Conservation (phyloP, 2,329 filamentous ascomycete genomes). For the Dothideomycetes sp. region DNA sequence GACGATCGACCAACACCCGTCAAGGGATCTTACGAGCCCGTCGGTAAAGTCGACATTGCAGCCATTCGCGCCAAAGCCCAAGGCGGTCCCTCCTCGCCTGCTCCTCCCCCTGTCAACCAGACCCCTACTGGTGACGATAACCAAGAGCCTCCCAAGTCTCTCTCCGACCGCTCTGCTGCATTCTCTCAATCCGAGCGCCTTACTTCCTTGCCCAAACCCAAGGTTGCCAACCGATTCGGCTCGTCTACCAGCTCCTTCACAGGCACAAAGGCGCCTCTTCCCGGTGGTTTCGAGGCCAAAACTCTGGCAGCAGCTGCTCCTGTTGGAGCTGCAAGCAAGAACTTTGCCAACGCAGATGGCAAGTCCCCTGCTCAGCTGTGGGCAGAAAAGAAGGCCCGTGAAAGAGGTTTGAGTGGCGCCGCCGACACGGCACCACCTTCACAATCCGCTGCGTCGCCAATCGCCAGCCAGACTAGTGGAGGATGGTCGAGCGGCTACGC, state of each 20-base stretch:
- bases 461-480: constrained; percentile 63
- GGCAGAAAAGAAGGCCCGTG: constrained; percentile 91
- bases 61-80: constrained; percentile 81
- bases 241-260: constrained; percentile 59
- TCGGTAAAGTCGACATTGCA: constrained; percentile 95
- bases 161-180: constrained; percentile 67
- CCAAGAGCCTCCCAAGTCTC: constrained; percentile 48
- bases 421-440: constrained; percentile 39
- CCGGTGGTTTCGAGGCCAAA: constrained; percentile 57
- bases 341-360: constrained; percentile 87
- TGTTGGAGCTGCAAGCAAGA: constrained; percentile 75
- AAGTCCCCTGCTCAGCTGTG: constrained; percentile 96
- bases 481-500: constrained; percentile 88
- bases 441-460: constrained; percentile 39
- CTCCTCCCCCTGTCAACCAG: constrained; percentile 33
- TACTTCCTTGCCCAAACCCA: constrained; percentile 84
- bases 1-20: constrained; percentile 78
- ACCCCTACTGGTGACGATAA: constrained; percentile 33
- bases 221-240: constrained; percentile 83
- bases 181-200: constrained; percentile 72
- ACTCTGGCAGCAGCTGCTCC: constrained; percentile 51
- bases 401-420: constrained; percentile 51
- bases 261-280: constrained; percentile 82
- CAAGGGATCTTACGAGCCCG: constrained; percentile 87
- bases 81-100: constrained; percentile 33